Percentiles rank a stretch among this genome's conserved stretches.
Conservation (phyloP, 108 stramenopile genomes). For the Poteriospumella lacustris region DNA sequence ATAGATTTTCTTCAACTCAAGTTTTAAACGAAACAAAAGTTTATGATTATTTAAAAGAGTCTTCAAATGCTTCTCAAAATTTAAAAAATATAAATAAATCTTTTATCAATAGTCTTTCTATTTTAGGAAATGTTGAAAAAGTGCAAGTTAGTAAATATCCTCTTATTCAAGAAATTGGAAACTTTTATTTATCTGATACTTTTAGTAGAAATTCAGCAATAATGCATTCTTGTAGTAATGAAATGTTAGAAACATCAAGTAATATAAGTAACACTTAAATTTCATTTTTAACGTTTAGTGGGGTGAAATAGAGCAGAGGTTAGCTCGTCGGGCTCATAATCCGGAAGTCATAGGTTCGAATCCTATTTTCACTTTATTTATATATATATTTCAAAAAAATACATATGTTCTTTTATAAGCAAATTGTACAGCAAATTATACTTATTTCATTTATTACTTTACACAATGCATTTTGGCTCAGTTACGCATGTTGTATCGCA, state of each 20-base stretch:
- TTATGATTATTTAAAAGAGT: constrained; percentile 22
- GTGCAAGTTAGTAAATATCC: constrained; percentile 33
- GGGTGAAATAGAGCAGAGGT: constrained; percentile 36
- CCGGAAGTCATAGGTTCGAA: too few species aligned
- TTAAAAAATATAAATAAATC: constrained; percentile 25
- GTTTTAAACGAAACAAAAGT: constrained; percentile 12
- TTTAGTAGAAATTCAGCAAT: constrained; percentile 24
- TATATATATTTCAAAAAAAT: background rate
- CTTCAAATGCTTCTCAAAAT: constrained; percentile 36
- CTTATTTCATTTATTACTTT: constrained; percentile 4
- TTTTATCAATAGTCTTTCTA: constrained; percentile 24
- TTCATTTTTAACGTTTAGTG: constrained; percentile 32
- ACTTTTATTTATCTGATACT: constrained; percentile 28
- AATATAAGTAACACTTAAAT: constrained; percentile 37
- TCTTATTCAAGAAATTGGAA: constrained; percentile 22
- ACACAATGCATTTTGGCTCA: background rate
- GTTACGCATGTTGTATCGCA: constrained; percentile 2
- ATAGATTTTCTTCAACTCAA: background rate
- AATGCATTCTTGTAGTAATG: constrained; percentile 17
- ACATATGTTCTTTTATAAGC: constrained; percentile 9
- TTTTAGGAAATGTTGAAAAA: constrained; percentile 32
- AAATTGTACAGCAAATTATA: constrained; percentile 9
- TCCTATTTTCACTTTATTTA: constrained; percentile 10
- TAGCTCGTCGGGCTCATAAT: constrained; percentile 34
- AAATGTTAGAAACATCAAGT: constrained; percentile 37